Evolutionary conservation across 495 filamentous ascomycete species (phyloP), one percentile per base, ranked within the genome.

Genomic region (Amniculicola lignicola): DNA sequence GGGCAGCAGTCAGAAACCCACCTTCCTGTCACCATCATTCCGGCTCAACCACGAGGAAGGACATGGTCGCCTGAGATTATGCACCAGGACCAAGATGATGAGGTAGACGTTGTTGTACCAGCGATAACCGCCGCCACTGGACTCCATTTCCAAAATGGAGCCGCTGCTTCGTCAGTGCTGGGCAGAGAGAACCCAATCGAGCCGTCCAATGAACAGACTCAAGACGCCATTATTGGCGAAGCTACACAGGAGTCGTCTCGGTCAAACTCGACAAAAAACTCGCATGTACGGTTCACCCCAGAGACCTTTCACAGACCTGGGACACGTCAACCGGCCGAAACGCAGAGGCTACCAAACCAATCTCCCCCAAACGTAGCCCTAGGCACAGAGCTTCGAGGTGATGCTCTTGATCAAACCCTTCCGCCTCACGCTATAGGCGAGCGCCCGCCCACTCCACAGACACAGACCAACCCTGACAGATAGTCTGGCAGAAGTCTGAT

Each of bases 11-110:
- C 64, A 24, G 71, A 74, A 4, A 59, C 61, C 29, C 66, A 72
- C 1, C 61, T 86, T 6, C 82, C 83, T 1, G 76, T 88, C 19
- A 87, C 82, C 6, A 74, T 87, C 22, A 86, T 89, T 40, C 86
- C 85, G 0, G 83, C 86, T 2, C 82, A 82, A 38, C 78, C 79
- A 3, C 74, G 82, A 68, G 68, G 66, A 1, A 51, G 70, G 14
- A 69, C 69, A 4, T 74, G 71, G 71, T 68, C 64, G 46, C 70
- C 70, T 1, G 48, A 61, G 11, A 44, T 66, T 14, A 28, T 52
- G 2, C 23, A 40, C 18, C 59, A 52, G 15, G 19, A 23, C 19
- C 56, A 60, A 54, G 33, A 48, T 14, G 22, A 40, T 12, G 40
- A 54, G n/a, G 38, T 10, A 40, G 9, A 40, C n/a, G n/a, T n/a